These are phyloP conservation scores for Podila epigama DNA, from an alignment of 192 early-diverging fungal genomes.

Conservation along the genomic window DNA sequence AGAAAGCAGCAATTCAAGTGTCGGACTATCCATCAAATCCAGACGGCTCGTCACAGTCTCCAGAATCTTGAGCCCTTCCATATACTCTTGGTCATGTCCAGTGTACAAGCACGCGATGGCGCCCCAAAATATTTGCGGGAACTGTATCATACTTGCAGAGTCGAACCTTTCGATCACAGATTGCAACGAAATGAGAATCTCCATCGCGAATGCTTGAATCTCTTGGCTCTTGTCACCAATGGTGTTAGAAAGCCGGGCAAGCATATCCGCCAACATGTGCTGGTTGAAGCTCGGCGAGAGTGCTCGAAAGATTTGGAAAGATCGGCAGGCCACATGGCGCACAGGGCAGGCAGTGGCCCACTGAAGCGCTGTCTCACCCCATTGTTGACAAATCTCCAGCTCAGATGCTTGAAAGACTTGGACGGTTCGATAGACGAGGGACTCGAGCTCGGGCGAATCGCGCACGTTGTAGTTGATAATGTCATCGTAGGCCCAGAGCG, in stretches of 20 bases:
- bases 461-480: conserved; percentile 61
- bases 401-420: conserved; percentile 57
- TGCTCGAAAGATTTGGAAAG: conserved; percentile 82
- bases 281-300: conserved; percentile 75
- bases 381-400: conserved; percentile 65
- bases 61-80: conserved; percentile 73
- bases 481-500: conserved; percentile 85
- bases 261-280: conserved; percentile 78
- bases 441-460: conserved; percentile 56
- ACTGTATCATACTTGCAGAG: conserved; percentile 59
- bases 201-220: conserved; percentile 82
- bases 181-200: conserved; percentile 75
- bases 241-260: conserved; percentile 77
- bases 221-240: conserved; percentile 78
- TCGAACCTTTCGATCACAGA: conserved; percentile 67
- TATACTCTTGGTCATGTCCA: conserved; percentile 79
- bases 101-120: conserved; percentile 74
- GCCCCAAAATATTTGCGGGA: conserved; percentile 88
- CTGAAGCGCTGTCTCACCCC: conserved; percentile 81
- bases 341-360: conserved; percentile 88
- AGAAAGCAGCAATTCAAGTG: conserved; percentile 58
- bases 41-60: conserved; percentile 66
- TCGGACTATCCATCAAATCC: conserved; percentile 57
- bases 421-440: conserved; percentile 55
- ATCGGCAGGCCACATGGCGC: conserved; percentile 86